Evolutionary conservation across 2,329 filamentous ascomycete genomes (phyloP), one percentile per base, ranked within the genome.

Genomic region (Lizonia empirigonia): DNA sequence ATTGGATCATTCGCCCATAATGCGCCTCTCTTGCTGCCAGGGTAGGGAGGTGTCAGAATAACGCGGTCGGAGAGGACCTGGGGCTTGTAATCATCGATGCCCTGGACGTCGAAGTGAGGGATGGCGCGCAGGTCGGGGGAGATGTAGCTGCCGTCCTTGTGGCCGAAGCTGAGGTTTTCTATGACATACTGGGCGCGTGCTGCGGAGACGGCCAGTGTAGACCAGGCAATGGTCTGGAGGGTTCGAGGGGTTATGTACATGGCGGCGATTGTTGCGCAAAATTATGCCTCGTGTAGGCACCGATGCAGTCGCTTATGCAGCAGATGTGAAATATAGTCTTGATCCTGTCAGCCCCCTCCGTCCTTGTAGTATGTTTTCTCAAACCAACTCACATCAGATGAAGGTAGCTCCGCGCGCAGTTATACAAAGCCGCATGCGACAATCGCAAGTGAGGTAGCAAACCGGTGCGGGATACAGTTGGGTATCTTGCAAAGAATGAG

Each of bases 31-130:
- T 89, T 86, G 75, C 91, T 91, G 47, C 94, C 94, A 5, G 91
- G 91, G 39, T 86, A 86, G 12, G 91, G 87, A 9, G 94, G 93
- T 1, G 94, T 99, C 50, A 99, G 83, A 70, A 99, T 89, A 53
- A 97, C 71, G 72, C 92, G 91, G 80, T 97, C 93, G 60, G 91
- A 96, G 53, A 97, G 84, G 57, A 86, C 69, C 58, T 83, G 78
- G 44, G 84, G 80, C 10, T 76, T 69, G 67, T 82, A 80, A 46
- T 81, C 81, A 59, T 84, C 80, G 46, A 81, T 80, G 41, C 75
- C 77, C 29, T 62, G 56, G 23, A 82, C 62, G 35, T 74, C 69
- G 79, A 81, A 87, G 56, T 82, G 82, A 2, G 83, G 81, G 38
- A 87, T 77, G 27, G 70, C 72, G 54, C 77, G 74, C 42, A 80